These are phyloP conservation scores for Xylariaceae sp. DNA, from an alignment of 2,329 filamentous ascomycete species.

Conservation along the genomic window DNA sequence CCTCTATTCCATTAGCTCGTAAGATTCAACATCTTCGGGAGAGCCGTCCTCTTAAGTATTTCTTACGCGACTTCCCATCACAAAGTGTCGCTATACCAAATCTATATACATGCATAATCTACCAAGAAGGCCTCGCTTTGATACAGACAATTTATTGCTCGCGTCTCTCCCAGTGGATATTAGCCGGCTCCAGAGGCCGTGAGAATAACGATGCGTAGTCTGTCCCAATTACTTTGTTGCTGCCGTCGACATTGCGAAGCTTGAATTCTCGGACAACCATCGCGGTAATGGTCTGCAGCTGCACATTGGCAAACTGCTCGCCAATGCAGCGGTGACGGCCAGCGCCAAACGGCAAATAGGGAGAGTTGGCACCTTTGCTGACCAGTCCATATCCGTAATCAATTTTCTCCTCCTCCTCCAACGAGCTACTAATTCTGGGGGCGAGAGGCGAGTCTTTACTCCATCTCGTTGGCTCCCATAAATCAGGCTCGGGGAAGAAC, in stretches of 20 bases:
- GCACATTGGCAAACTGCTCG: constrained; percentile 92
- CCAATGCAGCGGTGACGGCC: constrained; percentile 93
- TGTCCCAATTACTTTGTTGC: constrained; percentile 62
- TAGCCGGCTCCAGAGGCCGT: constrained; percentile 65
- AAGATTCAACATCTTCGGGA: too few species aligned
- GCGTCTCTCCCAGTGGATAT: constrained; percentile 72
- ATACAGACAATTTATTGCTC: constrained; percentile 28
- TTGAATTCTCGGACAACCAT: constrained; percentile 75
- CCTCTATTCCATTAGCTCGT: too few species aligned
- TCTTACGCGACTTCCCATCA: too few species aligned
- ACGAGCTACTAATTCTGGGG: constrained; percentile 41
- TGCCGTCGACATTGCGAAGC: constrained; percentile 71
- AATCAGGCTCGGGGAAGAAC: constrained; percentile 76
- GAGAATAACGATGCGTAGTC: constrained; percentile 71
- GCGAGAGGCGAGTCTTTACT: constrained; percentile 59
- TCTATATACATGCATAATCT: constrained; percentile 14
- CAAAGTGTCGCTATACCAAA: constrained; percentile 1
- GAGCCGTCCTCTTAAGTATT: too few species aligned
- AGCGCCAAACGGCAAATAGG: constrained; percentile 91
- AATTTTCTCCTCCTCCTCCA: constrained; percentile 66
- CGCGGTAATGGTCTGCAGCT: constrained; percentile 80
- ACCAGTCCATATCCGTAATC: constrained; percentile 94
- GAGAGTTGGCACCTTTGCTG: constrained; percentile 83
- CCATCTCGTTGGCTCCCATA: constrained; percentile 93
- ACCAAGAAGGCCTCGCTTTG: constrained; percentile 11